phyloP scores from a whole-genome alignment of 78 protist genomes.

The Cyanophora paradoxa region DNA sequence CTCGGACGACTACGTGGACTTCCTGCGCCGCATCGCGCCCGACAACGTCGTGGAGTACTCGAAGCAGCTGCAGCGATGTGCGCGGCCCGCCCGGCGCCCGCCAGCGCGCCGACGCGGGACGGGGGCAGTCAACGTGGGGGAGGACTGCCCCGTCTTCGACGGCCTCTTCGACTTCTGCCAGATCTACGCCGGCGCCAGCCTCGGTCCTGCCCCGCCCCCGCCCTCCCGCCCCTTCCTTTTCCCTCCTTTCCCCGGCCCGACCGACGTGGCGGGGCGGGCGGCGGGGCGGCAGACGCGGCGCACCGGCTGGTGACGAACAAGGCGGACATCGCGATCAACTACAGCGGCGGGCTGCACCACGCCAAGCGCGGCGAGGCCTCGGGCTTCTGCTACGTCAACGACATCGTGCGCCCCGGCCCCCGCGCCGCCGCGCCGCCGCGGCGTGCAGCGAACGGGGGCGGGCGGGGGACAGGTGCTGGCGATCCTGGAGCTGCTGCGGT shows the following conservation, averaged over 20 bases:
- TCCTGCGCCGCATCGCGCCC: conserved; percentile 72
- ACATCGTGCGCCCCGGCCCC: no score
- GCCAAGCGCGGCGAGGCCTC: conserved; percentile 93
- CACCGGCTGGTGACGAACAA: no score
- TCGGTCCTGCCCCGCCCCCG: conserved; percentile 36
- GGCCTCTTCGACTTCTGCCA: conserved; percentile 91
- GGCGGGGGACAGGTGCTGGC: no score
- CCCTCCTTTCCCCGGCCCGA: background rate
- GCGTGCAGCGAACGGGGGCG: no score
- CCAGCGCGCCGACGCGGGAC: no score
- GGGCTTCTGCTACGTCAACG: conserved; percentile 98
- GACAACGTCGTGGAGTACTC: conserved; percentile 55
- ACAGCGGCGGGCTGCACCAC: conserved; percentile 99
- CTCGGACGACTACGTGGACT: conserved; percentile 90
- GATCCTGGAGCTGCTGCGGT: conserved; percentile 83
- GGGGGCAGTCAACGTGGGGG: conserved; percentile 44
- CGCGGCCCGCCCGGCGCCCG: no score
- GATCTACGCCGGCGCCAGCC: conserved; percentile 90
- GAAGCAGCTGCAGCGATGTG: conserved; percentile 39
- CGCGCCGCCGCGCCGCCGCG: no score
- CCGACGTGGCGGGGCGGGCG: no score
- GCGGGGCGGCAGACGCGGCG: no score
- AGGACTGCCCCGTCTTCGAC: conserved; percentile 98
- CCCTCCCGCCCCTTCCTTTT: no score
- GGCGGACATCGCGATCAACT: conserved; percentile 93